Base-by-base conservation (phyloP, 1,284 basidiomycete species). In the Ustilago shanxiensis region DNA sequence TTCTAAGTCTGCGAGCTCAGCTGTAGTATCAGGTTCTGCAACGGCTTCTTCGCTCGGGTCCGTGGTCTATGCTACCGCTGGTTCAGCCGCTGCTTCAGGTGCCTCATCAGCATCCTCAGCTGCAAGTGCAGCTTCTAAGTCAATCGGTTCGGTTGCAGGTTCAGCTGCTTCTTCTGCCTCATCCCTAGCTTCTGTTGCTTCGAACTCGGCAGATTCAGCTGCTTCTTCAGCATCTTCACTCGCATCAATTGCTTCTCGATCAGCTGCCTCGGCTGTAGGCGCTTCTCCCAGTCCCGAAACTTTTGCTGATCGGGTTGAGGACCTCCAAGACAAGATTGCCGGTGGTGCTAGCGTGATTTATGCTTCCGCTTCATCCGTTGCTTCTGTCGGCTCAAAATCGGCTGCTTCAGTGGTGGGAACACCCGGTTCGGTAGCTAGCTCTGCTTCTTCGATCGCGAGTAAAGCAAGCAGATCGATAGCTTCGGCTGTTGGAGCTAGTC, bases 401-500 rank as follows among this genome's bases (percentile, higher is more conserved):
- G 35, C 35, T 9, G 35, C 3, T 14, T 8, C 35, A 44, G 41
- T 20, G 8, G 41, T 7, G 7, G 37, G 13, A 18, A 39, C 18
- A 6, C 18, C 13, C 9, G 37, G 11, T 18, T 39, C 37, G 18
- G 41, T 20, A 13, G 50, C 50, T 11, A 52, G 24, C 35, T 60
- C 50, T 1, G 63, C 62, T 20, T 60, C 62, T 1, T 61, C 62
- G 0, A 0, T 62, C 2, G 63, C 45, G 1, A 59, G 55, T 35
- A 57, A 66, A 29, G 70, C 70, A 0, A 54, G 58, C 31, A 55
- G 70, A 0, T 35, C 31, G 3, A 64, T n/a, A 11, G 64, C 60
- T 7, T 60, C 55, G 5, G 69, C 58, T 0, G 58, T 54, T 0
- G 74, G 74, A 1, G 68, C 64, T 9, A 59, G 33, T 10, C 72